Base-by-base conservation (phyloP, 1,139 yeast species). In the Zhuliangozyma blackwelliae region DNA sequence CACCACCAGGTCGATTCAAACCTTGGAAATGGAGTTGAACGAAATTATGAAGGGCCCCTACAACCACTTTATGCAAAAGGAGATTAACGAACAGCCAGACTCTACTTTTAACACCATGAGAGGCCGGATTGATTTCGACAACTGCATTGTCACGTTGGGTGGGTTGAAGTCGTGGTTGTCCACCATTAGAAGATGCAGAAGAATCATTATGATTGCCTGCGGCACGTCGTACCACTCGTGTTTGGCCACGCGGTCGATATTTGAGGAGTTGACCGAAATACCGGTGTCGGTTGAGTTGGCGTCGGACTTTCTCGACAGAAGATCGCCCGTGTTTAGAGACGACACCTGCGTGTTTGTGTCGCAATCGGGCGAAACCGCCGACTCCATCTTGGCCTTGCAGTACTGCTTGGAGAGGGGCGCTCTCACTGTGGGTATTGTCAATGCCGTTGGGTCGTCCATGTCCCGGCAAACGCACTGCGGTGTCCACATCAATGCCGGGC, bases 201-300 rank as follows among this genome's bases (percentile, higher is more conserved):
- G 98, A 65, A 77, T 94, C 55, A 86, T 90, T 44, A 92, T 94
- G 97, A 87, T 94, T 70, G 99, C 98, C 5, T 94, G 99, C 68
- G 99, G 99, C 68, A 94, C 99, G 6, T 92, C 98, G 1, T 94
- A 90, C 59, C 98, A 94, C 65, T 92, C 98, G 16, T 94, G 98
- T 72, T 69, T 94, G 58, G 98, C 98, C 21, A 92, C 96, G 23
- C 80, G 99, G 63, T 85, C 97, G 10, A 83, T 89, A 47, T 90
- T 94, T 59, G 99, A 94, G 65, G 98, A 94, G 61, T 75, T 94
- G 55, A 89, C 97, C 23, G 97, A 90, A 60, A 87, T 92, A 45
- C 98, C 98, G 8, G 97, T 92, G 10, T 74, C 89, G 34, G 96
- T 94, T 31, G 99, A 94, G 65, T 78, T 94, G 55, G 98, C 98